A percentile compares a stretch with the other conserved stretches of the same genome.
Evolutionary conservation across 257 asterid species (phyloP).

Genomic region (Solanum arcanum): DNA sequence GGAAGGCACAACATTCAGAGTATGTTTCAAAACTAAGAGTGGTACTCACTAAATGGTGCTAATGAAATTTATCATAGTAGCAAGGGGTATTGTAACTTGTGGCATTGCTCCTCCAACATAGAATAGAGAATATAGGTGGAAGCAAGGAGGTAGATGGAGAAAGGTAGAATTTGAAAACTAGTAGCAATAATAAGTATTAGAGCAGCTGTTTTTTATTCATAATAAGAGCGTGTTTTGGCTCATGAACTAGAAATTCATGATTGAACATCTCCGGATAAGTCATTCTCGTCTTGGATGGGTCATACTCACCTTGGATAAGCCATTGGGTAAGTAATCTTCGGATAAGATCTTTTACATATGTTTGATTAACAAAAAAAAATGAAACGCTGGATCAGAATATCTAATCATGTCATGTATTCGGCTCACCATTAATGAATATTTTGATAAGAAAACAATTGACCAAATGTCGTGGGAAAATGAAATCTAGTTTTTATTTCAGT

Average conservation of each 20-base stretch:
- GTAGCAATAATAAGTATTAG: background rate
- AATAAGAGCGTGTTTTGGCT: background rate
- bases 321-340: background rate
- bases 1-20: background rate
- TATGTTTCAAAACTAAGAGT: background rate
- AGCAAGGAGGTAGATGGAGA: background rate
- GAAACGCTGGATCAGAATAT: background rate
- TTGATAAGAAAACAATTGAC: background rate
- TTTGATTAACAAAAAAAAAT: background rate
- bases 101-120: background rate
- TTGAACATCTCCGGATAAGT: background rate
- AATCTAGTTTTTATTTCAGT: background rate
- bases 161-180: background rate
- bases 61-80: background rate
- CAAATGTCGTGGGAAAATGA: background rate
- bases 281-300: background rate
- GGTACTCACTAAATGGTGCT: background rate
- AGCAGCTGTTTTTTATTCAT: background rate
- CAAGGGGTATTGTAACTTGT: background rate
- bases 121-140: background rate
- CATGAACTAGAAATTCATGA: background rate
- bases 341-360: background rate
- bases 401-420: background rate
- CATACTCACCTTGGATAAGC: background rate
- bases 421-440: background rate